These are phyloP conservation scores for Rhizoclosmatium globosum DNA, from an alignment of 192 early-diverging fungal species.

Conservation along the genomic window DNA sequence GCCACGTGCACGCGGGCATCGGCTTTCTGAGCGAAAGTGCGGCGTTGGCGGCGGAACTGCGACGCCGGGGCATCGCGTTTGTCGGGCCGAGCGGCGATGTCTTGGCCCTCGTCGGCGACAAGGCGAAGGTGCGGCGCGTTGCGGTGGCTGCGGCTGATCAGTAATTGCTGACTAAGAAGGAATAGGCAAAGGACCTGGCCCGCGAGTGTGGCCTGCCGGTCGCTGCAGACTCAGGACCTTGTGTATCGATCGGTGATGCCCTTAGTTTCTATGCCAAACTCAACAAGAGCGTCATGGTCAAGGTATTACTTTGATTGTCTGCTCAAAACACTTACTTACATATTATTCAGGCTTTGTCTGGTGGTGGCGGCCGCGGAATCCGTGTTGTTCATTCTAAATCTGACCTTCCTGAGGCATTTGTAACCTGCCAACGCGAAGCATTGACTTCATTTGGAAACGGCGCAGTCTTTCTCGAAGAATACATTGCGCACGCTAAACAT, in stretches of 20 bases:
- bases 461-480: conserved; percentile 65
- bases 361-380: conserved; percentile 92
- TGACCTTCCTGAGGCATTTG: conserved; percentile 76
- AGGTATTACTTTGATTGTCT: conserved; percentile 54
- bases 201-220: conserved; percentile 78
- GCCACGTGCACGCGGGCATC: conserved; percentile 58
- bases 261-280: conserved; percentile 54
- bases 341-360: conserved; percentile 93
- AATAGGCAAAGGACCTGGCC: conserved; percentile 71
- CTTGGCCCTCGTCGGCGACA: conserved; percentile 88
- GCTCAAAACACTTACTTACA: conserved; percentile 82
- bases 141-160: conserved; percentile 9
- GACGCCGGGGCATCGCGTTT: conserved; percentile 81
- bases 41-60: conserved; percentile 83
- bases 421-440: conserved; percentile 62
- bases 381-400: conserved; percentile 75
- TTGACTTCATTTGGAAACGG: conserved; percentile 64
- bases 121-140: conserved; percentile 70
- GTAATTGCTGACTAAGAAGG: conserved; percentile 38
- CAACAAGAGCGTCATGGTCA: not conserved
- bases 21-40: conserved; percentile 89
- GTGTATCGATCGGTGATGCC: conserved; percentile 66
- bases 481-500: conserved; percentile 61
- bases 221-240: conserved; percentile 84
- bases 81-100: conserved; percentile 82